Evolutionary conservation across 1,139 yeast genomes (phyloP), one percentile per base, ranked within the genome.

Genomic region (Pichia sp.): DNA sequence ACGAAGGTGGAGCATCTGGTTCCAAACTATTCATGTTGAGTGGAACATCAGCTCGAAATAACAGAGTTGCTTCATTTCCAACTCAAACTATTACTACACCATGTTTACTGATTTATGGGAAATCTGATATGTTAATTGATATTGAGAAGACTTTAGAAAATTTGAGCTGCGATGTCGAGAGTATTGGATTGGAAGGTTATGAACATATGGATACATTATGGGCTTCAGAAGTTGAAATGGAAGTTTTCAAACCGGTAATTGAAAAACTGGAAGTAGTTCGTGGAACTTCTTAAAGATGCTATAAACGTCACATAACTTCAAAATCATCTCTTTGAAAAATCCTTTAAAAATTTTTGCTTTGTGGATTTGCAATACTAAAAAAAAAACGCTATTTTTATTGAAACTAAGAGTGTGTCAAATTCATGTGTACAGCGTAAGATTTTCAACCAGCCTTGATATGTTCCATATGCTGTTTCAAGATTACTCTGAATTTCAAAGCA

Each of bases 141-240:
- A 72, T 63, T 9, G 65, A 66, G 8, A 57, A 53, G 44, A 60
- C 67, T 0, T 35, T 53, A 29, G 55, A 56, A 32, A 55, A 57
- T 36, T 43, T 64, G 29, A 53, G 61, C n/a, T 59, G 60, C 40
- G 56, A 57, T 27, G 60, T 69, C 3, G 62, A 72, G 1, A 58
- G 69, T 0, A 61, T 68, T 26, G 68, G 73, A 3, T 70, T 77
- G 3, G 65, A 61, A 0, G 62, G 70, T 32, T 94, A 88, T 60
- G 92, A 94, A 41, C 97, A 90, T 62, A 71, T 90, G 56, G 97
- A 90, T 60, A 94, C 88, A 27, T 64, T 90, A 29, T 90, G 97
- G 97, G 95, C 96, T 0, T 62, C 67, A 32, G 88, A 85, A 54
- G 95, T 81, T 0, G 67, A 72, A n/a, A 70, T 71, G 4, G 67